These are phyloP conservation scores for Ganoderma multipileum DNA, from an alignment of 1,284 basidiomycete species.

Conservation along the genomic window DNA sequence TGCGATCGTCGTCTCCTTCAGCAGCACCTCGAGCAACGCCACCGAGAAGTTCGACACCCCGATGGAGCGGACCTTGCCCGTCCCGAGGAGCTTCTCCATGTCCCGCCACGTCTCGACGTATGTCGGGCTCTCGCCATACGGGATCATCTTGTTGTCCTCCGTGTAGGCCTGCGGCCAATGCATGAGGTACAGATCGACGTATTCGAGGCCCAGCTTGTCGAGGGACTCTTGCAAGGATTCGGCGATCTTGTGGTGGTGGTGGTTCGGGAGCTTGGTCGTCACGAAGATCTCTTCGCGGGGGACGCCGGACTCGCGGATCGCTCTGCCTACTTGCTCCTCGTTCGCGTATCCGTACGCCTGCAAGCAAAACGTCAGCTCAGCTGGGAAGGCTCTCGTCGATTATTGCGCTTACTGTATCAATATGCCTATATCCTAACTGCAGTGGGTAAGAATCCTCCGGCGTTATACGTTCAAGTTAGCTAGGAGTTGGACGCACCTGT, in stretches of 20 bases:
- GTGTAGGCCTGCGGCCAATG: conserved; percentile 66
- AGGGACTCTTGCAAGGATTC: conserved; percentile 76
- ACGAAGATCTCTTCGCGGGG: conserved; percentile 53
- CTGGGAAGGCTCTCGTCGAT: neutral
- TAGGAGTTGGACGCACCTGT: conserved; percentile 23
- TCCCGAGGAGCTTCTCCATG: conserved; percentile 64
- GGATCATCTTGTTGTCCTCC: conserved; percentile 32
- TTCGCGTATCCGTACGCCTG: conserved; percentile 41
- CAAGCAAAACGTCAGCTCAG: neutral
- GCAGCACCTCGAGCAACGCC: conserved; percentile 52
- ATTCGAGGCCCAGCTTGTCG: conserved; percentile 61
- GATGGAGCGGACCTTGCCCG: conserved; percentile 63
- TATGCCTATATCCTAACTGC: conserved; percentile 35
- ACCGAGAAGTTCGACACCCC: conserved; percentile 76
- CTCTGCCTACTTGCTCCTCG: conserved; percentile 49
- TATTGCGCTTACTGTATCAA: conserved; percentile 29
- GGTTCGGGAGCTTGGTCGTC: conserved; percentile 48
- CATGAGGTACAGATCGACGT: conserved; percentile 77
- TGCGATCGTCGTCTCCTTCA: conserved; percentile 49
- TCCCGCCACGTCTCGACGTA: conserved; percentile 61
- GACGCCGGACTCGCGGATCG: conserved; percentile 48
- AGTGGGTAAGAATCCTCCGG: neutral
- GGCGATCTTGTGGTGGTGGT: conserved; percentile 64
- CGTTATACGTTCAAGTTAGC: too few relatives aligned
- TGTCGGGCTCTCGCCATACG: conserved; percentile 52